Evolutionary conservation across 2,329 filamentous ascomycete species (phyloP).

Genomic region (Pseudocercospora cruenta): DNA sequence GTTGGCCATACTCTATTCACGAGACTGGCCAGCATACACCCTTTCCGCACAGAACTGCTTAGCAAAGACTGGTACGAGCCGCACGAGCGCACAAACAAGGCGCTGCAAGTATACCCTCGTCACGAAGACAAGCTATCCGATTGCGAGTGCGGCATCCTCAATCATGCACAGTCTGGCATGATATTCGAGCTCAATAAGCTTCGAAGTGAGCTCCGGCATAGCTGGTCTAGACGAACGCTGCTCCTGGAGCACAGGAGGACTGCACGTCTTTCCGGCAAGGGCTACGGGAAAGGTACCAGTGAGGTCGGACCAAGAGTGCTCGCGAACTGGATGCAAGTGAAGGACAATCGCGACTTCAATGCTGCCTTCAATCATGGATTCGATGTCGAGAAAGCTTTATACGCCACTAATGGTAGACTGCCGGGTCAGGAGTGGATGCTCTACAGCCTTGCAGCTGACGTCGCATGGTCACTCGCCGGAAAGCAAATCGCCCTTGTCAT

Average conservation of each 20-base stretch:
- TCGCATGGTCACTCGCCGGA: constrained; percentile 33
- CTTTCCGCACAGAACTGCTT: constrained; percentile 29
- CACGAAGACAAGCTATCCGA: constrained; percentile 40
- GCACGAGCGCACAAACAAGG: constrained; percentile 32
- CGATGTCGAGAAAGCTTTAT: constrained; percentile 35
- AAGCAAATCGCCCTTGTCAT: constrained; percentile 23
- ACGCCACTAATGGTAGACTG: constrained; percentile 17
- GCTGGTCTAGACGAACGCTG: constrained; percentile 37
- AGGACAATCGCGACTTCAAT: constrained; percentile 41
- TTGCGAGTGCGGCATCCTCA: constrained; percentile 35
- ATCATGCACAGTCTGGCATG: constrained; percentile 40
- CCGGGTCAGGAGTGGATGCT: constrained; percentile 30
- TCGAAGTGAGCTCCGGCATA: constrained; percentile 34
- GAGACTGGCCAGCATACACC: constrained; percentile 37
- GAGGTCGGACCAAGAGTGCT: constrained; percentile 32
- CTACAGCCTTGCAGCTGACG: constrained; percentile 31
- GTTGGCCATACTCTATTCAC: constrained; percentile 41
- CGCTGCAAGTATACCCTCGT: constrained; percentile 36
- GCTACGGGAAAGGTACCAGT: constrained; percentile 21
- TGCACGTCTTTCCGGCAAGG: constrained; percentile 35
- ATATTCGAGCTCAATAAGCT: constrained; percentile 42
- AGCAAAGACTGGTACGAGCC: constrained; percentile 33
- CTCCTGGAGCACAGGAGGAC: constrained; percentile 39
- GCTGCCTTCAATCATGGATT: constrained; percentile 40
- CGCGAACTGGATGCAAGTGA: constrained; percentile 35